These are phyloP conservation scores for Xylaria bambusicola DNA, from an alignment of 495 filamentous ascomycete species.

Conservation along the genomic window DNA sequence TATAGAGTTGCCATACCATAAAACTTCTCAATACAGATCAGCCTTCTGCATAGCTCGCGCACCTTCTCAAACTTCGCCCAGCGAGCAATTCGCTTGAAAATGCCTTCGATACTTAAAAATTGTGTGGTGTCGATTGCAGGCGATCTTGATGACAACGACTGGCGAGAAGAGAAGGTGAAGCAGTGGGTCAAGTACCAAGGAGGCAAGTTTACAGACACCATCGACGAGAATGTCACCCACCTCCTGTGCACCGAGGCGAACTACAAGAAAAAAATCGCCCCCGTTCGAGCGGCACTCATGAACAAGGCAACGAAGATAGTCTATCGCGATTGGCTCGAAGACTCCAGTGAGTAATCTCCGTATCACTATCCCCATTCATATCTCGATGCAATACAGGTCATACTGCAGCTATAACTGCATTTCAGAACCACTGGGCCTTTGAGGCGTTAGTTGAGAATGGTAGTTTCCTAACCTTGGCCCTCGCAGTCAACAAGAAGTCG, in stretches of 20 bases:
- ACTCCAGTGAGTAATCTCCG: constrained; percentile 22
- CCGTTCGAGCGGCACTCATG: constrained; percentile 28
- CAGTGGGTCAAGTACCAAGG: constrained; percentile 35
- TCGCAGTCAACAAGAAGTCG: constrained; percentile 2
- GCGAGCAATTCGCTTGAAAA: neutral
- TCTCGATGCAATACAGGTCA: no score
- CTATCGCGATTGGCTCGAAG: constrained; percentile 44
- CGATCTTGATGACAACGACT: constrained; percentile 28
- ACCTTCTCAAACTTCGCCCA: neutral
- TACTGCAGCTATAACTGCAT: no score
- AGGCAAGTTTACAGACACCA: constrained; percentile 24
- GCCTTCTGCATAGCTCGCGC: neutral
- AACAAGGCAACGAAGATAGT: constrained; percentile 32
- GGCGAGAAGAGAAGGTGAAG: constrained; percentile 32
- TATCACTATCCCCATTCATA: neutral
- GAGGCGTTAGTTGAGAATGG: neutral
- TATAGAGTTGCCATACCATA: no score
- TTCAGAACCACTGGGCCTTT: no score
- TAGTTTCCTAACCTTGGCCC: neutral
- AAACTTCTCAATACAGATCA: neutral
- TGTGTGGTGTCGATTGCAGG: constrained; percentile 35
- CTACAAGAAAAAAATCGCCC: constrained; percentile 25
- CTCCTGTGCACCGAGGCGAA: constrained; percentile 37
- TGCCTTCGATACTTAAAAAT: constrained; percentile 29
- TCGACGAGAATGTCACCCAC: constrained; percentile 38